Base-by-base conservation (phyloP, 176 grass and related monocot genomes). In the Thinopyrum elongatum region DNA sequence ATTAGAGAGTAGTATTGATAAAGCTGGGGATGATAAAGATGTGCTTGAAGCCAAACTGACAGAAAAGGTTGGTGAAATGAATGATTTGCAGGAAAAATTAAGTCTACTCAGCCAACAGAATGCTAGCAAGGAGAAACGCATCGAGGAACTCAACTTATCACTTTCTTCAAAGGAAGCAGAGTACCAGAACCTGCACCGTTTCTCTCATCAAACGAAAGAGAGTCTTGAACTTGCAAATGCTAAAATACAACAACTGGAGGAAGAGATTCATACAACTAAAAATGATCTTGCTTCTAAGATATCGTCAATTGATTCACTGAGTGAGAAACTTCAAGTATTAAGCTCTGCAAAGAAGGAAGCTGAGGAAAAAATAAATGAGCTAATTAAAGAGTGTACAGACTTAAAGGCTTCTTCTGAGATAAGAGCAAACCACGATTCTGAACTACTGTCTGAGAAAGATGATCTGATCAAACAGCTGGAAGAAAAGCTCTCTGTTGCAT, bases 121-220 rank as follows among this genome's bases (percentile, higher is more conserved):
- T 59, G 74, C 76, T 87, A 93, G 79, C 53, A 94, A 94, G 77
- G 92, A 87, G 78, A 88, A 94, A 82, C 51, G 39, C 69, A 81
- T 97, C 38, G 86, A 80, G 80, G 90, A 89, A 74, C 90, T 99
- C 76, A 88, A 82, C 47, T 89, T 81, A 53, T 88, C 83, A 49
- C 90, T 99, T 93, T 87, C 90, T 30, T 78, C 63, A 7, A 99
- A 97, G 70, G 92, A 99, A 89, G 73, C 68, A 73, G 92, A 93
- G 79, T 93, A 82, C 73, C 70, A 91, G 73, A 87, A 90, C 22
- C 78, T 99, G 33, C 66, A 30, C 5, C 80, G 87, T 74, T 83
- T 77, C 30, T 85, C 85, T 69, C 83, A 91, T 87, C 49, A 86
- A 77, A 85, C 82, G 78, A 93, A 91, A 80, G 69, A 82, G 77